Percentiles rank a stretch among this genome's conserved stretches.
These are phyloP conservation scores for Colletotrichum caudatum DNA, from an alignment of 2,329 filamentous ascomycete species.

Conservation along the genomic window DNA sequence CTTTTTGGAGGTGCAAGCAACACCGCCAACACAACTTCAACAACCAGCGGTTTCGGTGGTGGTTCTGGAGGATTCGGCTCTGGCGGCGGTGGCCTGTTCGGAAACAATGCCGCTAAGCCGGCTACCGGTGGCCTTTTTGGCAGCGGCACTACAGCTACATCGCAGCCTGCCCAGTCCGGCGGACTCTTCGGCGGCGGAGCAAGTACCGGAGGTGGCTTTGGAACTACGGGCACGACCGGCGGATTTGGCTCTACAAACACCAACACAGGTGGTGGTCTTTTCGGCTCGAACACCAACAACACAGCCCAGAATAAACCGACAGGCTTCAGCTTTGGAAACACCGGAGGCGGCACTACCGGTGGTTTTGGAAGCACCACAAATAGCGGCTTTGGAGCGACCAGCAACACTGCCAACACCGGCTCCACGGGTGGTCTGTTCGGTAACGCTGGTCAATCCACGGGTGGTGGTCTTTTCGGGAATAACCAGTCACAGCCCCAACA, in stretches of 20 bases:
- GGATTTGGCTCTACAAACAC: slow-evolving; percentile 51
- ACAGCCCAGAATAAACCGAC: slow-evolving; percentile 53
- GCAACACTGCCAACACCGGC: slow-evolving; percentile 43
- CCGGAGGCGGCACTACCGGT: slow-evolving; percentile 45
- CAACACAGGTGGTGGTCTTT: slow-evolving; percentile 40
- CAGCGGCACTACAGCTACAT: slow-evolving; percentile 30
- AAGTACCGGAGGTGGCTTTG: slow-evolving; percentile 41
- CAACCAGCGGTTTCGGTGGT: slow-evolving; percentile 42
- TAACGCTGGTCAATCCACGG: slow-evolving; percentile 50
- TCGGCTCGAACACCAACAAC: slow-evolving; percentile 45
- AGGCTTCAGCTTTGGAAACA: slow-evolving; percentile 59
- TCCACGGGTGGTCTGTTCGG: slow-evolving; percentile 59
- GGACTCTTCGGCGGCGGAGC: slow-evolving; percentile 47
- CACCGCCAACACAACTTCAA: slow-evolving; percentile 35
- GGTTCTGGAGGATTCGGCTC: slow-evolving; percentile 55
- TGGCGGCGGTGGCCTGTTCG: slow-evolving; percentile 57
- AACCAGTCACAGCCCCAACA: slow-evolving; percentile 45
- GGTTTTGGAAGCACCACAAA: slow-evolving; percentile 52
- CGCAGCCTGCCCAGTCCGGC: slow-evolving; percentile 40
- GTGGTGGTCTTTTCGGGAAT: slow-evolving; percentile 55
- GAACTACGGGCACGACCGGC: slow-evolving; percentile 32
- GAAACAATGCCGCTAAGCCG: slow-evolving; percentile 44
- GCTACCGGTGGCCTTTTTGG: slow-evolving; percentile 37
- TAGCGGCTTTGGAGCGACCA: slow-evolving; percentile 55
- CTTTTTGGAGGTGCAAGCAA: slow-evolving; percentile 55